These are phyloP conservation scores for Incumbomyces lentus DNA, from an alignment of 2,329 filamentous ascomycete species.

Conservation along the genomic window DNA sequence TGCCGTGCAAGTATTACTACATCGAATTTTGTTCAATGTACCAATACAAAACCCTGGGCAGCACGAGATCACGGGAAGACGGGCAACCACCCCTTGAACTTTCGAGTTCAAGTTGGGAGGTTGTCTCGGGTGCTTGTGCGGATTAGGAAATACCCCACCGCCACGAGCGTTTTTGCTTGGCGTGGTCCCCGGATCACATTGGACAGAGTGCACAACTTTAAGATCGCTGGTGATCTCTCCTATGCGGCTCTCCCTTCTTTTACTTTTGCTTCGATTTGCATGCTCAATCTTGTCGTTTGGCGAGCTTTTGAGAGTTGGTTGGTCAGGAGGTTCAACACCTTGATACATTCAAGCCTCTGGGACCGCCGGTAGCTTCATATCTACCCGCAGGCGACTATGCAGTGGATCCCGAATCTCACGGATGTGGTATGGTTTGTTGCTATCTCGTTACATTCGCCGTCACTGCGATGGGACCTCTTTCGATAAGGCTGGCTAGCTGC, in stretches of 20 bases:
- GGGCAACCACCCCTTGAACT: too few species aligned
- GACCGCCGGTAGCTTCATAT: background rate
- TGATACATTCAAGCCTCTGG: slow-evolving; percentile 2
- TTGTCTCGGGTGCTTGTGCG: too few species aligned
- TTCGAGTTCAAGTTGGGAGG: too few species aligned
- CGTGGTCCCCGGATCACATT: background rate
- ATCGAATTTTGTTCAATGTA: too few species aligned
- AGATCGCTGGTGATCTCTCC: slow-evolving; percentile 3
- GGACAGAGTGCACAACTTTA: background rate
- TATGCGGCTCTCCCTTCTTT: background rate
- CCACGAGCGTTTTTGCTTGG: too few species aligned
- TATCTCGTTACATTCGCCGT: background rate
- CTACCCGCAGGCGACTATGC: background rate
- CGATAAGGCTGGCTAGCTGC: background rate
- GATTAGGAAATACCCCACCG: too few species aligned
- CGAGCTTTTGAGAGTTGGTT: background rate
- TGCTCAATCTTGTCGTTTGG: background rate
- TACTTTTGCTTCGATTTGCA: background rate
- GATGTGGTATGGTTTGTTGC: background rate
- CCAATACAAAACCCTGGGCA: too few species aligned
- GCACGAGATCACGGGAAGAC: too few species aligned
- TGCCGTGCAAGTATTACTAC: too few species aligned
- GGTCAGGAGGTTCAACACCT: background rate
- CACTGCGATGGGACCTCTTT: background rate
- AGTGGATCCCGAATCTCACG: background rate